phyloP scores from a whole-genome alignment of 1,284 basidiomycete species.

The Salmacisia buchloeana region DNA sequence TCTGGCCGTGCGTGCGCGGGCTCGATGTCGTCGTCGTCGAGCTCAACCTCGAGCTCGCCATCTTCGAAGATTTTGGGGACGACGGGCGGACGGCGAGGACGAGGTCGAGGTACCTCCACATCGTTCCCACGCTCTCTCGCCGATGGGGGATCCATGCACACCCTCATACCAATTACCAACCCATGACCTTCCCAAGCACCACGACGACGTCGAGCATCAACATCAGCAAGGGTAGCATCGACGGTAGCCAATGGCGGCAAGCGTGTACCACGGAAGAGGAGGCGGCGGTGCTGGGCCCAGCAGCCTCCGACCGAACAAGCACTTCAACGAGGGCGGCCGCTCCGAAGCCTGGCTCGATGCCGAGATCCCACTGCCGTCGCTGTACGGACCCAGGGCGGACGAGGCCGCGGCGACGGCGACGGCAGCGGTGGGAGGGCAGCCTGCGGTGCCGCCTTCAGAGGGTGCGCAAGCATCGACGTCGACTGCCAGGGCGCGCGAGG shows the following conservation, averaged over 20 bases:
- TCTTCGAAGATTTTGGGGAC: background rate
- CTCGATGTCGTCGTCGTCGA: background rate
- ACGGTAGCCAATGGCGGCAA: background rate
- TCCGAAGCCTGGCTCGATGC: conserved; percentile 7
- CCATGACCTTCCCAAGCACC: background rate
- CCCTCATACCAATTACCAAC: background rate
- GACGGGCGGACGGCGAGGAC: no score
- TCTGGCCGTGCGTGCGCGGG: background rate
- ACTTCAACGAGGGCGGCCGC: conserved; percentile 1
- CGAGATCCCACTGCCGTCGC: conserved; percentile 5
- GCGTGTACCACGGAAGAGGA: background rate
- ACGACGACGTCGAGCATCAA: no score
- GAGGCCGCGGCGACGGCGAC: no score
- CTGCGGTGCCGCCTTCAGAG: background rate
- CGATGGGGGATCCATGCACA: no score
- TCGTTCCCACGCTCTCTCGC: no score
- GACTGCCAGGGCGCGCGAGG: no score
- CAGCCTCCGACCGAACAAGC: background rate
- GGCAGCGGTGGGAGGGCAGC: no score
- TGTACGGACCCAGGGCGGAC: background rate
- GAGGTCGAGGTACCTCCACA: background rate
- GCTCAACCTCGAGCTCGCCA: background rate
- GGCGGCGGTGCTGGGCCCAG: background rate
- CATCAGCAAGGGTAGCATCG: no score
- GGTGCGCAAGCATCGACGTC: no score